These are phyloP conservation scores for Pyricularia sp. DNA, from an alignment of 2,329 filamentous ascomycete species.

Conservation along the genomic window DNA sequence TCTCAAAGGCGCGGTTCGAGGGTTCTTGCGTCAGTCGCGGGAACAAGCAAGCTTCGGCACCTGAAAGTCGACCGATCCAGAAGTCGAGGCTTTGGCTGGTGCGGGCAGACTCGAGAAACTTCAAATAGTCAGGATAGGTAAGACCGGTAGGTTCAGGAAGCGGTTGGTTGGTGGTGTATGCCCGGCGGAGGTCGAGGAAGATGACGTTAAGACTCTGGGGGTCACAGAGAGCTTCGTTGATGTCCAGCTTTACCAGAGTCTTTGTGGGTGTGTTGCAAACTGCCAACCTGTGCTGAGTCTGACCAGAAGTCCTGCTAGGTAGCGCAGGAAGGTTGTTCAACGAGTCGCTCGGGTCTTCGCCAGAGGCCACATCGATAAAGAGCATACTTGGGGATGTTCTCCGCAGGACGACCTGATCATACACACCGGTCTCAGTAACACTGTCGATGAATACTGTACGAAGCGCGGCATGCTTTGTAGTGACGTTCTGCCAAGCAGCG, in stretches of 20 bases:
- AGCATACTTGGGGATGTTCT: slow-evolving; percentile 40
- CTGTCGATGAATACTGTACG: slow-evolving; percentile 42
- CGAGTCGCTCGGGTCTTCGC: slow-evolving; percentile 26
- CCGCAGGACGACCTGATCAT: slow-evolving; percentile 38
- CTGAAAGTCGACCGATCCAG: slow-evolving; percentile 32
- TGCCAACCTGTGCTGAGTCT: slow-evolving; percentile 39
- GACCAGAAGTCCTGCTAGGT: slow-evolving; percentile 20
- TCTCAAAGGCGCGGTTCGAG: slow-evolving; percentile 18
- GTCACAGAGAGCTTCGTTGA: slow-evolving; percentile 42
- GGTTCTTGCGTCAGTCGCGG: slow-evolving; percentile 25
- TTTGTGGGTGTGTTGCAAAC: slow-evolving; percentile 35
- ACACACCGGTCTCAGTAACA: slow-evolving; percentile 36
- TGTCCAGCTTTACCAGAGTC: slow-evolving; percentile 39
- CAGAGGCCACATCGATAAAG: slow-evolving; percentile 36
- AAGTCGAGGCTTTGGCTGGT: slow-evolving; percentile 28
- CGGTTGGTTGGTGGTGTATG: slow-evolving; percentile 29
- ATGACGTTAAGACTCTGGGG: slow-evolving; percentile 34
- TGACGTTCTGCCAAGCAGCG: slow-evolving; percentile 39
- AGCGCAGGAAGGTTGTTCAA: slow-evolving; percentile 33
- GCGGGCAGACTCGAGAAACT: slow-evolving; percentile 24
- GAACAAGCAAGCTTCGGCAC: slow-evolving; percentile 33
- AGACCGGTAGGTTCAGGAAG: slow-evolving; percentile 23
- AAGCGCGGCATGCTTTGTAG: slow-evolving; percentile 33
- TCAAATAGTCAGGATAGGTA: slow-evolving; percentile 27
- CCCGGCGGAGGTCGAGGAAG: slow-evolving; percentile 34